Base-by-base conservation (phyloP, 768 basidiomycete genomes). In the Ramaria sp. region DNA sequence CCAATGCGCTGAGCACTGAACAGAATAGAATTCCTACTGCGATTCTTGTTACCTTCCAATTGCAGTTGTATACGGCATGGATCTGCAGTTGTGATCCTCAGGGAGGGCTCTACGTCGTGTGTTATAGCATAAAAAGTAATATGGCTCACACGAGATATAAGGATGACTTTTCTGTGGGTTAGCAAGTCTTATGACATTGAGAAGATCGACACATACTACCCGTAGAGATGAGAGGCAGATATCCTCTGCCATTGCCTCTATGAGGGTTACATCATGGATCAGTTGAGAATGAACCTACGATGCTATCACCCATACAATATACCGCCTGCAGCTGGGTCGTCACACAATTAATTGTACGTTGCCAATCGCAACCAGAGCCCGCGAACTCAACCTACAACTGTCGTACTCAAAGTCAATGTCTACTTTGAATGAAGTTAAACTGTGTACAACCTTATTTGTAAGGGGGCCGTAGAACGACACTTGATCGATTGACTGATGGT, bases 1-100 rank as follows among this genome's bases (percentile, higher is more conserved):
- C 2, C 32, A 4, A 34, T 34, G 32, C 13, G 32, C 9, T 13
- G 1, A 70, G 62, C 5, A 71, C 63, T 13, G 73, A 66, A 8
- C 63, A 49, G 9, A 78, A 49, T 58, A 77, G 80, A 13, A 65
- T 65, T n/a, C 60, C 50, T 3, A 67, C 63, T 74, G 78, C 78
- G 20, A 77, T 52, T 3, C 63, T 64, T 3, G 82, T 69, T 15
- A 82, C 63, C 51, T 67, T 73, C 60, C 74, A 77, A 65, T 78
- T 70, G 22, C 78, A 61, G 49, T 73, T 74, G 62, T 80, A 82
- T 57, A 83, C 66, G 1, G 79, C 81, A 63, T 79, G 24, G 24
- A 43, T 25, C 42, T 43, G 42, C 18, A 16, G 13, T n/a, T n/a
- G n/a, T 38, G 10, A 38, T 10, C 9, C 9, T 38, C 37, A 38